Evolutionary conservation across 768 basidiomycete species (phyloP), one percentile per base, ranked within the genome.

Genomic region (Suillus hirtellus): DNA sequence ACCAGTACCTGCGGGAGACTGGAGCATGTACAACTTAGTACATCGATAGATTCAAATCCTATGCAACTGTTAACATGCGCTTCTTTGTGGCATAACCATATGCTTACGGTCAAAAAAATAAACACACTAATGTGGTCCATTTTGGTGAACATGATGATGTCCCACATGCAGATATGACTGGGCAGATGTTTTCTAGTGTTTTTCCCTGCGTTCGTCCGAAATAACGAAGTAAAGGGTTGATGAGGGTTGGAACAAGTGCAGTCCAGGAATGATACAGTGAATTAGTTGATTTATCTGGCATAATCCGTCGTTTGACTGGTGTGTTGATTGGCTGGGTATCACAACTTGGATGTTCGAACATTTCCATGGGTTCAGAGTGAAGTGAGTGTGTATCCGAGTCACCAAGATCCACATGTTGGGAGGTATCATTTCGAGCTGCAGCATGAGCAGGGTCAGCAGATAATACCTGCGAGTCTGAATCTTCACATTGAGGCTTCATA

Each of bases 11-110:
- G 66, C 0, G 66, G 38, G 1, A 71, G 35, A 15, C 59, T 38
- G 37, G 65, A 63, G 60, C 76, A 78, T 19, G 44, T 31, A 53
- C 77, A 78, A 38, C n/a, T 55, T 1, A 27, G n/a, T 10, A 73
- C 60, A 0, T 61, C 43, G 17, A 67, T 46, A 1, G 59, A 58
- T 17, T 50, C 15, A 40, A 69, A 71, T 49, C 70, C 73, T 72
- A 12, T 2, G 10, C 3, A 46, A 46, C 1, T 38, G 3, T 40
- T 19, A 38, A 31, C 7, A 11, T 21, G n/a, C 12, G 9, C 4
- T 14, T 21, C 4, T 21, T 11, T 46, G 2, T 7, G 34, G 31
- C 12, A 27, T 27, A 11, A 35, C 8, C 1, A 44, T n/a, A 34
- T 21, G 27, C 52, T 49, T 50, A 63, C n/a, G 9, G 43, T 59